Conservation (phyloP, 2,329 filamentous ascomycete genomes). For the Fusarium papillatum region DNA sequence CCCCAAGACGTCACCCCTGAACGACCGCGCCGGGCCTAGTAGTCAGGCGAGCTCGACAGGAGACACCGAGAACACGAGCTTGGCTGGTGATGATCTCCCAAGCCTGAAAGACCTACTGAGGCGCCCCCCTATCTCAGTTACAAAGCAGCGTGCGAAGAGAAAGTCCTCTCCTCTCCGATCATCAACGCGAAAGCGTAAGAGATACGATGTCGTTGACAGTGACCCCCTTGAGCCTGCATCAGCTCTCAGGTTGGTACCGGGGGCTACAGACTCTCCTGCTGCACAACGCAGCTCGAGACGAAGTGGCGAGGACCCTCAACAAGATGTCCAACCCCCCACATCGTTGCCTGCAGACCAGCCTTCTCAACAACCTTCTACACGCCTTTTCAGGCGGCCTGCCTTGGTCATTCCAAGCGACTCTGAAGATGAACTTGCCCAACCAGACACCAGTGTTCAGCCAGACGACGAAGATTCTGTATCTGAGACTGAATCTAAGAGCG, state of each 20-base stretch:
- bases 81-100: conserved; percentile 55
- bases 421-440: conserved; percentile 37
- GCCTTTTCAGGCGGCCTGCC: conserved; percentile 9
- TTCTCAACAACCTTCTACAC: not conserved
- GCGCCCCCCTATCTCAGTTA: conserved; percentile 25
- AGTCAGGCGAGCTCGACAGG: conserved; percentile 51
- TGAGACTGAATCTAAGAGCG: conserved; percentile 53
- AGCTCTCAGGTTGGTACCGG: conserved; percentile 28
- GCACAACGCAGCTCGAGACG: conserved; percentile 38
- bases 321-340: not conserved
- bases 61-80: conserved; percentile 54
- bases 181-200: conserved; percentile 47
- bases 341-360: not conserved
- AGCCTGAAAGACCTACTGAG: conserved; percentile 51
- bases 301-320: conserved; percentile 18
- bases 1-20: conserved; percentile 44
- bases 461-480: conserved; percentile 30
- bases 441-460: conserved; percentile 1
- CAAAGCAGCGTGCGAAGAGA: conserved; percentile 39
- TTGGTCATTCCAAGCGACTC: conserved; percentile 39
- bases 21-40: conserved; percentile 43
- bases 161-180: conserved; percentile 41
- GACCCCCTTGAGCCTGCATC: conserved; percentile 47
- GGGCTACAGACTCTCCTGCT: conserved; percentile 36
- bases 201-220: conserved; percentile 48